phyloP scores from a whole-genome alignment of 2,329 filamentous ascomycete species.

The Lecanosticta acicola region DNA sequence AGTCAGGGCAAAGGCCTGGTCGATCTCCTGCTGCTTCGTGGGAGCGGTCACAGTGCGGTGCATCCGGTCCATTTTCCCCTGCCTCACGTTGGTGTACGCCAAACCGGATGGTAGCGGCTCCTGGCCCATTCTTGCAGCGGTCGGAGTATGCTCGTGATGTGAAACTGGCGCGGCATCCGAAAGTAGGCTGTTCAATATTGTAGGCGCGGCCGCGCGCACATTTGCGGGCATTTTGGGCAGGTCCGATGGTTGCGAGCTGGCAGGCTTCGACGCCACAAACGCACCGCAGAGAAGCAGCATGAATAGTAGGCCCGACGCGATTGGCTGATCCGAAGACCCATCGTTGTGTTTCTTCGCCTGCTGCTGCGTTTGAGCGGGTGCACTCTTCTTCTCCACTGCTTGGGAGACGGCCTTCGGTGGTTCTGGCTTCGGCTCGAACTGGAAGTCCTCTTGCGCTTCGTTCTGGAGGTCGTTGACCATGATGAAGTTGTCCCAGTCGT shows the following conservation, averaged over 20 bases:
- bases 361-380: slow-evolving; percentile 19
- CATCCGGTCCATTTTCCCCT: slow-evolving; percentile 34
- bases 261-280: slow-evolving; percentile 83
- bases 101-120: slow-evolving; percentile 24
- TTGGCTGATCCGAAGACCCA: slow-evolving; percentile 46
- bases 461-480: slow-evolving; percentile 56
- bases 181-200: slow-evolving; percentile 67
- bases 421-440: slow-evolving; percentile 44
- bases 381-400: slow-evolving; percentile 22
- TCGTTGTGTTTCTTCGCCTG: slow-evolving; percentile 34
- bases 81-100: slow-evolving; percentile 7
- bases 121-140: slow-evolving; percentile 9
- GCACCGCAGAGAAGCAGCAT: slow-evolving; percentile 97
- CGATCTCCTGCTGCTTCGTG: slow-evolving; percentile 76
- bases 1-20: slow-evolving; percentile 82
- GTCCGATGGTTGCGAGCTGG: slow-evolving; percentile 61
- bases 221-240: slow-evolving; percentile 76
- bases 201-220: slow-evolving; percentile 70
- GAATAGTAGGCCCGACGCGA: slow-evolving; percentile 77
- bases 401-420: slow-evolving; percentile 18
- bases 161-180: slow-evolving; percentile 13
- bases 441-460: slow-evolving; percentile 44
- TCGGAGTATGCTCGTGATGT: slow-evolving; percentile 8
- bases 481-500: slow-evolving; percentile 73
- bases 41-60: slow-evolving; percentile 50